These are phyloP conservation scores for Yamadazyma conglobata DNA, from an alignment of 1,139 yeast genomes.

Conservation along the genomic window DNA sequence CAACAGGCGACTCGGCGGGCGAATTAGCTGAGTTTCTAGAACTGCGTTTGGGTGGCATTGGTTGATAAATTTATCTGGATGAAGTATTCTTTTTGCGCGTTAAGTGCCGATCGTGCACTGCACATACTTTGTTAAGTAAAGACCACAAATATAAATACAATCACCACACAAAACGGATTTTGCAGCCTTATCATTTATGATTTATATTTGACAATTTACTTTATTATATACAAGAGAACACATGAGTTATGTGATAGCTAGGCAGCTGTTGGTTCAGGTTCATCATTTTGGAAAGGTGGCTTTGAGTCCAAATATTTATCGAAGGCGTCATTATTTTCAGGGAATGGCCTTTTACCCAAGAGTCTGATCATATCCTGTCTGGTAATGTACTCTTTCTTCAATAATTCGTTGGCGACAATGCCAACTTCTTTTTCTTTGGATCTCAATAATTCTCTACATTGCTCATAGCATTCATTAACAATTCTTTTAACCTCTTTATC, in stretches of 20 bases:
- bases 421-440: constrained; percentile 74
- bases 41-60: constrained; percentile 10
- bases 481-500: constrained; percentile 83
- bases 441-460: constrained; percentile 64
- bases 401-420: constrained; percentile 79
- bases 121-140: no score
- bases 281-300: constrained; percentile 23
- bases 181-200: not conserved
- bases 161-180: no score
- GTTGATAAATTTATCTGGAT: no score
- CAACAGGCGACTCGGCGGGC: constrained; percentile 8
- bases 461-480: constrained; percentile 70
- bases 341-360: constrained; percentile 86
- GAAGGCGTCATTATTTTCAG: constrained; percentile 88
- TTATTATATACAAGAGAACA: constrained; percentile 7
- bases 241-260: constrained; percentile 3
- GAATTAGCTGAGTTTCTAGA: constrained; percentile 6
- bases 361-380: constrained; percentile 88
- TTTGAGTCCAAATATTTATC: constrained; percentile 67
- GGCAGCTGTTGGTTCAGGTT: constrained; percentile 5
- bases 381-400: constrained; percentile 80
- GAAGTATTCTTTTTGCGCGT: no score
- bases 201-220: not conserved
- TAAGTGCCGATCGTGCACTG: no score
- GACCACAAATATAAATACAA: no score